Evolutionary conservation across 2,329 filamentous ascomycete genomes (phyloP), one percentile per base, ranked within the genome.

Genomic region (Scedosporium dehoogii): DNA sequence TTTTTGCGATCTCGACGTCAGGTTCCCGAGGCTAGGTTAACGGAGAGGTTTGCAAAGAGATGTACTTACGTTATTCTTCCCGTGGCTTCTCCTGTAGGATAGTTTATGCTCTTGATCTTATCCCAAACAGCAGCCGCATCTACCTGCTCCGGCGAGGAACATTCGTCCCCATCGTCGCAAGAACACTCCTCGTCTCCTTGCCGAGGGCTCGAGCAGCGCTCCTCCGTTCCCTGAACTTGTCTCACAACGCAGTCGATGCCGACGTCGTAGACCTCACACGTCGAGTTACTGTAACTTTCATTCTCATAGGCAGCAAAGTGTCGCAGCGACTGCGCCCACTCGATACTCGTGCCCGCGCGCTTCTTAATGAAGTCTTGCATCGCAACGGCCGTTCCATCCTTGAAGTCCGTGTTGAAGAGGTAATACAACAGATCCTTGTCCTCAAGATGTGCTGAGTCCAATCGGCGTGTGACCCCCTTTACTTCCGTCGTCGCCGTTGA

Each of bases 221-320:
- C 12, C 55, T 58, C 55, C 23, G 6, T 27, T 16, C 25, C 55
- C 55, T 41, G 33, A 27, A 73, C 69, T 33, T 74, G 70, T 70
- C 73, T 70, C 1, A 73, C 66, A 7, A 76, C 63, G 2, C 79
- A 79, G 61, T 83, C 77, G 3, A 70, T 70, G 0, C 75, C 76
- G 12, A 86, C 74, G 65, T 85, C 82, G 66, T 83, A 85, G 3
- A 85, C 78, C 65, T 84, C 81, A 64, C 82, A 83, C 16, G 81
- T 81, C 2, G 79, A 78, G 63, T 80, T 79, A 3, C 75, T 75
- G 46, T 78, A 77, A 38, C 69, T 68, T 29, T 74, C 72, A 6
- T 73, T 70, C 48, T 78, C 75, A 44, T 70, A 73, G 6, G 71
- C 67, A 1, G 74, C 74, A 66, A 74, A 74, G 42, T 70, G 68